Evolutionary conservation across 352 stramenopile species (phyloP), one percentile per base, ranked within the genome.

Genomic region (Plasmopara viticola): DNA sequence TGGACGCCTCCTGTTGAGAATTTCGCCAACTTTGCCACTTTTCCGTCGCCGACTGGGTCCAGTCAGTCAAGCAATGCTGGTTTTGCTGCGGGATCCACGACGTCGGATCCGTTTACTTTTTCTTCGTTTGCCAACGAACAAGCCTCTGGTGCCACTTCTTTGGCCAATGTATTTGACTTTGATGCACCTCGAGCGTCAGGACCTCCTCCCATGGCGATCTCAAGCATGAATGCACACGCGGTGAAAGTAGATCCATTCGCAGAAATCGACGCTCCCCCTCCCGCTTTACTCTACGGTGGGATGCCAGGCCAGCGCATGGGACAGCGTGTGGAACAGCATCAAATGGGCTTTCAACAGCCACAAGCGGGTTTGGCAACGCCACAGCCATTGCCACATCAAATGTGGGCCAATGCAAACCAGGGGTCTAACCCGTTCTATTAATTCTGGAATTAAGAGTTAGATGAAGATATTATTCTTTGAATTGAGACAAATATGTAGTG

Each of bases 1-100:
- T 65, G 59, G 49, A 48, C 66, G 6, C 42, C 58, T 9, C 29
- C 59, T 29, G 28, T 70, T 0, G 72, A 66, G 9, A 58, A 60
- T 0, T 88, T 90, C 29, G 77, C 74, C 1, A 69, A 86, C 44
- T 90, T 90, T 59, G 72, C 74, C 5, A 81, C 65, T 33, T 87
- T 86, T 20, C 57, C 70, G 14, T 69, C 75, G 10, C 71, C 78
- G 13, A 69, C 48, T 13, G 63, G 49, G 12, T 60, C 63, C 15
- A 49, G 29, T 30, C 38, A 55, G 29, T 58, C n/a, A 51, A 52
- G 48, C n/a, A 62, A 34, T 28, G 40, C 52, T 48, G 63, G 38
- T 6, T 60, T 64, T 49, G 38, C 58, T 35, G 9, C 53, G 7
- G 29, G 42, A 18, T 15, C 60, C 14, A 31, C 48, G 5, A 60